Base-by-base conservation (phyloP, 345 rosid genomes). In the Camelina laxa region DNA sequence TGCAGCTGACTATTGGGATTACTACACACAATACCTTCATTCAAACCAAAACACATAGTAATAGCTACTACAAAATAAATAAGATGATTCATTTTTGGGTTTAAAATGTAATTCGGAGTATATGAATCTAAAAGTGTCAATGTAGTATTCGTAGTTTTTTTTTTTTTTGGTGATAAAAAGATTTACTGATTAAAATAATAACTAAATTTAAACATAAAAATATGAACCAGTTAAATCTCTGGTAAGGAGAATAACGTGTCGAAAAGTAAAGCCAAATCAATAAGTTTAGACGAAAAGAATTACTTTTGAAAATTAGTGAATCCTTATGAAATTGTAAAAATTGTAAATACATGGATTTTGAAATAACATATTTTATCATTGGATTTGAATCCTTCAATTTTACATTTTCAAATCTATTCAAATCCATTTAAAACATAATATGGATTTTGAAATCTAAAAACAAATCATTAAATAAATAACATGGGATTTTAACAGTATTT, bases 21-120 rank as follows among this genome's bases (percentile, higher is more conserved):
- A 58, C 44, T 58, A 58, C 63, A 58, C 24, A 58, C 63, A 3
- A 65, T 33, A 58, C 67, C 9, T 70, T 70, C 58, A 5, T 60
- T 60, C 17, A 60, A 70, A 35, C 59, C 67, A 35, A 70, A 48
- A 70, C 38, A 48, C 67, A n/a, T 21, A 21, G 1, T 21, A 60
- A 60, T n/a, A 48, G 16, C 16, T 22, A 60, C 4, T 8, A 49
- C 2, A 10, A 48, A 47, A 10, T 48, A 4, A 6, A 70, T 35
- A 12, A 48, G 12, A 48, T n/a, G n/a, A n/a, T 48, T 70, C 67
- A 59, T 70, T 47, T 65, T 33, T 47, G 3, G 45, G 4, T 45
- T 0, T 9, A 13, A 20, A 13, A 1, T 27, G 2, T 36, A 36
- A 9, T 24, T 16, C 16, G 9, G 56, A 47, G 6, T 10, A 50